Conservation (phyloP, 345 rosid species). For the Moricandia moricandioides region DNA sequence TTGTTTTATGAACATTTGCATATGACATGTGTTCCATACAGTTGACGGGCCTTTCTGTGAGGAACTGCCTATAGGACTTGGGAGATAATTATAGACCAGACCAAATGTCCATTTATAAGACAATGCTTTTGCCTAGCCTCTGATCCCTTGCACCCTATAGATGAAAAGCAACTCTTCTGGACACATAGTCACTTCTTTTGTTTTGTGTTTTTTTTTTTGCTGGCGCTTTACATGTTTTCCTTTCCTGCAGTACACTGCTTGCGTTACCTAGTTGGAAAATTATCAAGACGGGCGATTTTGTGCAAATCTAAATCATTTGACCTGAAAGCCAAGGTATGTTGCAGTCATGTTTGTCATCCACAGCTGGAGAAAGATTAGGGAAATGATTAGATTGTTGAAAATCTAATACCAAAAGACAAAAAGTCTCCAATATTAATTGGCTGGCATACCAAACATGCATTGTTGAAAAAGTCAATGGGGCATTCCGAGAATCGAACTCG, state of each 20-base stretch:
- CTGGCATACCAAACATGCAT: background rate
- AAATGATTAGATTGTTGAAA: background rate
- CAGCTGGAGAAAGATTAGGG: background rate
- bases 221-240: background rate
- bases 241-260: slow-evolving; percentile 10
- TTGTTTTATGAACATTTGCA: too few relatives aligned
- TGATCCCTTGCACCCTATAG: slow-evolving; percentile 32
- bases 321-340: background rate
- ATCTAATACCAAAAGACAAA: slow-evolving; percentile 8
- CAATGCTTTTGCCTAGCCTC: slow-evolving; percentile 17
- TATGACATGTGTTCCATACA: background rate
- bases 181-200: background rate
- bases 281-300: background rate
- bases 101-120: slow-evolving; percentile 1
- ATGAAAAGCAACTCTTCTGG: background rate
- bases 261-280: background rate
- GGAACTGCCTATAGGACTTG: too few relatives aligned
- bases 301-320: background rate
- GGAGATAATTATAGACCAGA: background rate
- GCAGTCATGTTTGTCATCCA: background rate
- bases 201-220: background rate
- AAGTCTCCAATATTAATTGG: background rate
- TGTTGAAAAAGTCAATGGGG: slow-evolving; percentile 23
- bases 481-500: slow-evolving; percentile 70
- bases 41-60: slow-evolving; percentile 42